Conservation (phyloP, 1,139 yeast genomes). For the Debaryomyces fabryi region DNA sequence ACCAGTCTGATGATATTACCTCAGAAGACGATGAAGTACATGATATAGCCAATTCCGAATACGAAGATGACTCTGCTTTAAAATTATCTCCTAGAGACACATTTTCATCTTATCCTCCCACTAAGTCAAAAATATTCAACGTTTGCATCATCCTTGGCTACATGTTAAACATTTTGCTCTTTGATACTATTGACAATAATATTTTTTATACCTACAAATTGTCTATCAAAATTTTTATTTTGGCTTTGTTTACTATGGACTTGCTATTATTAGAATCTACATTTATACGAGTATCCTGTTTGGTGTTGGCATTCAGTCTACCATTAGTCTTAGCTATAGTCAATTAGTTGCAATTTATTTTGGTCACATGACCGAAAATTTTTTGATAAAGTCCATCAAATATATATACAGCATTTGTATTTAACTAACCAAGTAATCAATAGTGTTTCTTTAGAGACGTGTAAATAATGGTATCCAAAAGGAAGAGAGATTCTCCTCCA, state of each 20-base stretch:
- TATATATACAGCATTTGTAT: constrained; percentile 10
- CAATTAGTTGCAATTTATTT: constrained; percentile 9
- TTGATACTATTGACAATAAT: constrained; percentile 1
- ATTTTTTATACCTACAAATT: not conserved
- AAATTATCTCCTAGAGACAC: not conserved
- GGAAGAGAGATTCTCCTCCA: constrained; percentile 23
- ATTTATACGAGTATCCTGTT: constrained; percentile 8
- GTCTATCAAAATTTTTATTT: not conserved
- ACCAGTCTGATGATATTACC: constrained; percentile 3
- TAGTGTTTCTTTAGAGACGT: not conserved
- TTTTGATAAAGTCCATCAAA: constrained; percentile 7
- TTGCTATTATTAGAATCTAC: constrained; percentile 10
- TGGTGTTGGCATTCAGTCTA: constrained; percentile 8
- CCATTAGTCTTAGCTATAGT: constrained; percentile 8
- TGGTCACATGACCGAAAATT: constrained; percentile 11
- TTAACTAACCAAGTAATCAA: constrained; percentile 5
- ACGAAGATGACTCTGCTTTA: not conserved
- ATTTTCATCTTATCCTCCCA: not conserved
- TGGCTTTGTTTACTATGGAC: constrained; percentile 5
- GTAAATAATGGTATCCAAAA: constrained; percentile 22
- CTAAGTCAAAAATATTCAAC: constrained; percentile 1
- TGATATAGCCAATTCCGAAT: constrained; percentile 7
- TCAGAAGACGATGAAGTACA: constrained; percentile 9
- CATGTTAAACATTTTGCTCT: constrained; percentile 5
- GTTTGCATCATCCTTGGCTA: constrained; percentile 4